phyloP scores from a whole-genome alignment of 768 basidiomycete species.

The Mycena capillaripes region DNA sequence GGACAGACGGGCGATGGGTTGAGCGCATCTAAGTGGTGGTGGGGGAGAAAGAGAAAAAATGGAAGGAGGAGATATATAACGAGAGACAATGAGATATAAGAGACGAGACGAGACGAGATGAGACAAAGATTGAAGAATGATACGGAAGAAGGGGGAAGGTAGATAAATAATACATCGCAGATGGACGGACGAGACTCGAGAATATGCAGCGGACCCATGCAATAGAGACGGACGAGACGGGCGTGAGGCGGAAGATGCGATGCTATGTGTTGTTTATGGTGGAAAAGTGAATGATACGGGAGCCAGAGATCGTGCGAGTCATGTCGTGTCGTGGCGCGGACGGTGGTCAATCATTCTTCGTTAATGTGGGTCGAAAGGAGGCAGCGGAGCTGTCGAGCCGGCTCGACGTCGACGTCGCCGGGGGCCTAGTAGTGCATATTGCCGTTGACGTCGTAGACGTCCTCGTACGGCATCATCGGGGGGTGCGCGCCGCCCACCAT shows the following conservation, averaged over 20 bases:
- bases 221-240: conserved; percentile 22
- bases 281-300: conserved; percentile 29
- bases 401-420: conserved; percentile 13
- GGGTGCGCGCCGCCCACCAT: conserved; percentile 17
- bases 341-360: conserved; percentile 24
- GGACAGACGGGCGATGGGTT: conserved; percentile 31
- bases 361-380: not conserved
- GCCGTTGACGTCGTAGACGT: conserved; percentile 30
- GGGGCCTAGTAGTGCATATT: conserved; percentile 32
- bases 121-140: conserved; percentile 14
- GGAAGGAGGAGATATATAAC: conserved; percentile 11
- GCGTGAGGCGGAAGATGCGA: conserved; percentile 22
- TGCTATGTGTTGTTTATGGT: conserved; percentile 6
- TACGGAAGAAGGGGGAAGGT: not conserved
- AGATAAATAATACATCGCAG: conserved; percentile 30
- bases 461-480: conserved; percentile 38
- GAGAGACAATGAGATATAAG: conserved; percentile 22
- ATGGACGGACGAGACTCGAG: conserved; percentile 26
- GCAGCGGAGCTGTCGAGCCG: conserved; percentile 11
- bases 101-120: conserved; percentile 16
- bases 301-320: conserved; percentile 30
- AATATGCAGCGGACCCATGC: conserved; percentile 30
- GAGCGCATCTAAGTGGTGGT: conserved; percentile 33
- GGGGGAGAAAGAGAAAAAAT: not conserved
- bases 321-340: conserved; percentile 23